Percentiles rank a stretch among this genome's conserved stretches.
Conservation (phyloP, 441 rosid genomes). For the Hura crepitans region DNA sequence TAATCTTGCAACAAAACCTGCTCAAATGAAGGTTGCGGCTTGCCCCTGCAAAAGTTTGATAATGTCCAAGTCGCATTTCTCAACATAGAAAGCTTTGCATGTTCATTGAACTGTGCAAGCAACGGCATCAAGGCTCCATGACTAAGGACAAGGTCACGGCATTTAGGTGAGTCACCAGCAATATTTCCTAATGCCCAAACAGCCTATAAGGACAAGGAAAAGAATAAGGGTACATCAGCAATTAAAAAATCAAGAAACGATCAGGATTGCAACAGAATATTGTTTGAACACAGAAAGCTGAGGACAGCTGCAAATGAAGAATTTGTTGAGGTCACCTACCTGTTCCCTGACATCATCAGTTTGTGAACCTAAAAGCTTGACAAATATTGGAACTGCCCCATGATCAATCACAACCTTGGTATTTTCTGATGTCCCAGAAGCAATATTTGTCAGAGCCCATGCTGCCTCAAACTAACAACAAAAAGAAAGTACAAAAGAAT, state of each 20-base stretch:
- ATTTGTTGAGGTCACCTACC: constrained; percentile 31
- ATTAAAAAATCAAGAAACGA: background rate
- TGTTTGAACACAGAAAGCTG: background rate
- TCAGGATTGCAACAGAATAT: background rate
- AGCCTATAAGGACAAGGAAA: constrained; percentile 41
- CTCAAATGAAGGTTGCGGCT: constrained; percentile 77
- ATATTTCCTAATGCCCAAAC: constrained; percentile 88
- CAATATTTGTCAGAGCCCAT: constrained; percentile 77
- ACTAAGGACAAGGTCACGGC: constrained; percentile 76
- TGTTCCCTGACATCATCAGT: constrained; percentile 83
- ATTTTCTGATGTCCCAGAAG: constrained; percentile 81
- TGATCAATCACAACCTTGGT: constrained; percentile 70
- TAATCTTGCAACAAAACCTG: constrained; percentile 39
- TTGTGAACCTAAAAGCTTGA: constrained; percentile 66
- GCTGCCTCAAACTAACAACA: constrained; percentile 67
- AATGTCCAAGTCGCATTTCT: constrained; percentile 94
- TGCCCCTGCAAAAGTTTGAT: constrained; percentile 80
- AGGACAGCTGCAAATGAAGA: background rate
- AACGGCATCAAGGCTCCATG: constrained; percentile 61
- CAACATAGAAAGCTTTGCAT: constrained; percentile 76
- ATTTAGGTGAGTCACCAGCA: constrained; percentile 86
- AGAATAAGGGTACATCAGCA: background rate
- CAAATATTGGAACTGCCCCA: constrained; percentile 71
- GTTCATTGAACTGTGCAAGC: constrained; percentile 61
- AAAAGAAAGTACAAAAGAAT: background rate